phyloP scores from a whole-genome alignment of 1,139 yeast species.

The Candida sanyaensis region DNA sequence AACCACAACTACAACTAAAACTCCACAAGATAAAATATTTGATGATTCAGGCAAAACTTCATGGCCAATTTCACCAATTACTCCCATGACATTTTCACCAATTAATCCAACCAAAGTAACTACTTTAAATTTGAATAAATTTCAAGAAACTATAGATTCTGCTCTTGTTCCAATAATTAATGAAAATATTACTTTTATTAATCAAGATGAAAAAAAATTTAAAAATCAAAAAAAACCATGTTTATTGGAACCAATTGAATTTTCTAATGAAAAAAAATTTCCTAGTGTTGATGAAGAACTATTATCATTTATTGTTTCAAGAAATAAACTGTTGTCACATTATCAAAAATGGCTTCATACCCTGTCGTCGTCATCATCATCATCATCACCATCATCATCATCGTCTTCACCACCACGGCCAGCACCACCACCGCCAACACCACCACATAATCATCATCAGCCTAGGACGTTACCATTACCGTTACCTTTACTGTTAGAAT shows the following conservation, averaged over 20 bases:
- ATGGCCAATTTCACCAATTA: neutral
- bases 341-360: constrained; percentile 1
- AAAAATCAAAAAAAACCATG: neutral
- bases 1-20: neutral
- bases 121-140: neutral
- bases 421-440: no score
- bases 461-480: no score
- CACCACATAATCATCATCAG: no score
- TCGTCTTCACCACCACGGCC: no score
- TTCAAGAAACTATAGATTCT: no score
- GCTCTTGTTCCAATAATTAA: no score
- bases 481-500: no score
- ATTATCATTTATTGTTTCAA: constrained; percentile 2
- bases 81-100: neutral
- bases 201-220: no score
- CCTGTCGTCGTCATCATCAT: neutral
- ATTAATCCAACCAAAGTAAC: neutral
- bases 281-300: constrained; percentile 1
- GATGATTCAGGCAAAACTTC: neutral
- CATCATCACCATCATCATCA: no score
- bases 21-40: constrained; percentile 2
- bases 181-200: no score
- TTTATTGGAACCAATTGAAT: neutral
- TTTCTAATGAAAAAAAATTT: neutral
- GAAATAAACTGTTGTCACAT: constrained; percentile 3